Evolutionary conservation across 345 rosid genomes (phyloP).

Genomic region (Cochlearia excelsa): DNA sequence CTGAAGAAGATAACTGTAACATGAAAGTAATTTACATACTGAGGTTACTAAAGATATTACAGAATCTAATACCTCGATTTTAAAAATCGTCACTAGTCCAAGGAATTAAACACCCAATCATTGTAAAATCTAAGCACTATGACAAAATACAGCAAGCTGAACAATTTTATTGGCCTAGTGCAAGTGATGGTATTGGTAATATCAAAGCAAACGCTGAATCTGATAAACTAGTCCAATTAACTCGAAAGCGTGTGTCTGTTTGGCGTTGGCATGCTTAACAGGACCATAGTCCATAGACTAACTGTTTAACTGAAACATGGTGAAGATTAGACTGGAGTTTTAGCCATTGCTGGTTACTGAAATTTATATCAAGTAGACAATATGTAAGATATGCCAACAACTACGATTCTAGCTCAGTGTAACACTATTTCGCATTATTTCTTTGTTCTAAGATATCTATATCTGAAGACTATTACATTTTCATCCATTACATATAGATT

Average conservation of each 20-base stretch:
- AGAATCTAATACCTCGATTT: neutral
- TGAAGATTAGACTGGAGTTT: conserved; percentile 4
- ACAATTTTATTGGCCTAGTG: conserved; percentile 1
- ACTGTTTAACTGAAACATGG: conserved; percentile 1
- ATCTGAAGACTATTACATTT: conserved; percentile 4
- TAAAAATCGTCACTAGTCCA: neutral
- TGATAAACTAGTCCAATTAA: neutral
- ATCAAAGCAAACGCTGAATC: neutral
- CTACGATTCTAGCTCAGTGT: conserved; percentile 8
- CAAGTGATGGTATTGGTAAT: conserved; percentile 11
- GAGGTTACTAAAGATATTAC: neutral
- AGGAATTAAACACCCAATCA: neutral
- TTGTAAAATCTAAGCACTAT: no score
- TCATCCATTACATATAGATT: conserved; percentile 3
- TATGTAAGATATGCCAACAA: conserved; percentile 11
- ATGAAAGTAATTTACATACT: neutral
- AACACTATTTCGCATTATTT: neutral
- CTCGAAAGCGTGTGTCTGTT: conserved; percentile 10
- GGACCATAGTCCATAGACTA: neutral
- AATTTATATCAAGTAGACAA: neutral
- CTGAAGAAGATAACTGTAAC: neutral
- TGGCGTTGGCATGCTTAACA: conserved; percentile 20
- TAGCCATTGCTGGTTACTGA: conserved; percentile 3
- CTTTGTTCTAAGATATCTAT: conserved; percentile 6
- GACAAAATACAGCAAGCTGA: neutral